These are phyloP conservation scores for Citrus mangshanensis DNA, from an alignment of 345 rosid genomes.

Conservation along the genomic window DNA sequence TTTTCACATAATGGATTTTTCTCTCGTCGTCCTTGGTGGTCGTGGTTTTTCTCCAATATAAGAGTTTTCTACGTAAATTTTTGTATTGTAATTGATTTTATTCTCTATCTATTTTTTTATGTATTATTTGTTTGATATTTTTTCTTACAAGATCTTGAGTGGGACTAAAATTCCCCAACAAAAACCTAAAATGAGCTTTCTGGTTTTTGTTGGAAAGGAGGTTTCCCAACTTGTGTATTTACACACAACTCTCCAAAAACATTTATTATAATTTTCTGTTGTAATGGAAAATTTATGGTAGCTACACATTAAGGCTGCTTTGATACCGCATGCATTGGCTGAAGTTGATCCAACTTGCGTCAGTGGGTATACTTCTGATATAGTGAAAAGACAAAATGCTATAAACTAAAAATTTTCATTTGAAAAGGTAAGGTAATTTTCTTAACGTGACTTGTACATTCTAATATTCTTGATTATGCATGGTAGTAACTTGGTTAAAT, in stretches of 20 bases:
- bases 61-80: too few relatives aligned
- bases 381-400: slow-evolving; percentile 75
- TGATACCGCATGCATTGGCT: slow-evolving; percentile 74
- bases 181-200: too few relatives aligned
- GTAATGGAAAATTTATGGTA: slow-evolving; percentile 25
- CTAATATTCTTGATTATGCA: not conserved
- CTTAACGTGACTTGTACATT: not conserved
- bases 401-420: slow-evolving; percentile 67
- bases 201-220: too few relatives aligned
- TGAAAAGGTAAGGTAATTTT: slow-evolving; percentile 59
- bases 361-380: slow-evolving; percentile 87
- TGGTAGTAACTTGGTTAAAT: not conserved
- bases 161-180: too few relatives aligned
- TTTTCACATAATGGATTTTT: too few relatives aligned
- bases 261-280: slow-evolving; percentile 10
- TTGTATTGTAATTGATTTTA: too few relatives aligned
- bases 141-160: too few relatives aligned
- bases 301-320: slow-evolving; percentile 94
- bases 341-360: slow-evolving; percentile 97
- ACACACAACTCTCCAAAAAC: not conserved
- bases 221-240: too few relatives aligned
- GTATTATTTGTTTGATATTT: too few relatives aligned
- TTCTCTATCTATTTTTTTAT: too few relatives aligned
- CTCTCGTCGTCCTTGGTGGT: too few relatives aligned
- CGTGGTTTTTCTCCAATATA: too few relatives aligned